A percentile compares a stretch with the other conserved stretches of the same genome.
These are phyloP conservation scores for Cryphonectria radicalis DNA, from an alignment of 2,329 filamentous ascomycete genomes.

Conservation along the genomic window DNA sequence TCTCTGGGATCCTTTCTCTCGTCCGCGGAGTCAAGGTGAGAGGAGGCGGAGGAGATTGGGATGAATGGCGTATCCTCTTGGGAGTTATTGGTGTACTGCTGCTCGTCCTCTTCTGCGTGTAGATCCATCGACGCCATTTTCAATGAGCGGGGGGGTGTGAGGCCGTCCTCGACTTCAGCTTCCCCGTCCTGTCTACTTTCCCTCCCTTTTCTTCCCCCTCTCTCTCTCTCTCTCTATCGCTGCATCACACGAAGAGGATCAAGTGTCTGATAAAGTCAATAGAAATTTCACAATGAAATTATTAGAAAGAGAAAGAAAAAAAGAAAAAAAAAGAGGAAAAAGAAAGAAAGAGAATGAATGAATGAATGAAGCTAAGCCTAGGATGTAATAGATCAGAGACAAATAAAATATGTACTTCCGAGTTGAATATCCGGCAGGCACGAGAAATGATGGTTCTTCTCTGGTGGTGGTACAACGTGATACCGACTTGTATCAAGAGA, in stretches of 20 bases:
- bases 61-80: conserved; percentile 20
- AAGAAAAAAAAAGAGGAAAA: no score
- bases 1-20: conserved; percentile 28
- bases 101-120: conserved; percentile 13
- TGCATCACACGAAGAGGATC: not conserved
- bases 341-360: no score
- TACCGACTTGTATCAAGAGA: not conserved
- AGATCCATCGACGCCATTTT: conserved; percentile 1
- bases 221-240: not conserved
- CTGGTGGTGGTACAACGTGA: not conserved
- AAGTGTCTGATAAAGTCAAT: not conserved
- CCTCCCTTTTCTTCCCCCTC: not conserved
- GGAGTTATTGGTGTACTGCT: not conserved
- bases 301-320: not conserved
- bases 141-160: not conserved
- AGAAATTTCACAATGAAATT: no score
- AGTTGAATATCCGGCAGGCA: no score
- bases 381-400: not conserved
- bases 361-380: not conserved
- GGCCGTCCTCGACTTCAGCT: not conserved
- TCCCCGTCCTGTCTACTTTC: not conserved
- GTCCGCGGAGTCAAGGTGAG: not conserved
- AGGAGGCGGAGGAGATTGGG: not conserved
- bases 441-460: no score
- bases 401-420: no score